These are phyloP conservation scores for Wallacemonas rigidus DNA, from an alignment of 208 protist genomes.

Conservation along the genomic window DNA sequence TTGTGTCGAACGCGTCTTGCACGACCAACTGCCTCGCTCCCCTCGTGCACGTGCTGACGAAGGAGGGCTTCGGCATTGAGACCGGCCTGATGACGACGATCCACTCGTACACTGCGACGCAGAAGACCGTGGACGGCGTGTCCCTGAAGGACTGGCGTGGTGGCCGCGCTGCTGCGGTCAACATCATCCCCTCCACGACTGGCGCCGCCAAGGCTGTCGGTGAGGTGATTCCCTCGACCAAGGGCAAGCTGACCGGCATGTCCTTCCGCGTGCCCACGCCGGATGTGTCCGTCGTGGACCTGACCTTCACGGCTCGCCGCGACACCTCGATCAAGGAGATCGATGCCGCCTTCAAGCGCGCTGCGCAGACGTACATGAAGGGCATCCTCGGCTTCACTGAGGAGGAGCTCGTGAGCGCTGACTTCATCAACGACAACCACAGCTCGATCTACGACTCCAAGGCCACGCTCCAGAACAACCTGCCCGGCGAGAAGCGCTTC, in stretches of 20 bases:
- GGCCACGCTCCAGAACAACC: conserved; percentile 93
- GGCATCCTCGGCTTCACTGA: conserved; percentile 97
- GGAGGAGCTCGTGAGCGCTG: conserved; percentile 95
- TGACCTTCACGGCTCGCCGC: conserved; percentile 38
- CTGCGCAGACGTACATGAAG: background rate
- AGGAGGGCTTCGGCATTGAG: conserved; percentile 96
- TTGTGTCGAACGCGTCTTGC: conserved; percentile 98
- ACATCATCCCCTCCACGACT: conserved; percentile 99
- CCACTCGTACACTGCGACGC: conserved; percentile 98
- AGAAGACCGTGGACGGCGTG: conserved; percentile 96
- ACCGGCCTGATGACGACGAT: conserved; percentile 99
- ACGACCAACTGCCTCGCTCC: conserved; percentile 99
- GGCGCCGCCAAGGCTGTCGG: conserved; percentile 99
- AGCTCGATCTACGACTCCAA: conserved; percentile 96
- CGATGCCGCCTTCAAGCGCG: conserved; percentile 76
- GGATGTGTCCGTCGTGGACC: conserved; percentile 53
- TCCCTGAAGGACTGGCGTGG: conserved; percentile 96
- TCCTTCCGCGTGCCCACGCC: conserved; percentile 96
- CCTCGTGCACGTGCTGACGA: conserved; percentile 90
- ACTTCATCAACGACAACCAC: conserved; percentile 97
- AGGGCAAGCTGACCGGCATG: conserved; percentile 91
- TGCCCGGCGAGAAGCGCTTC: conserved; percentile 80
- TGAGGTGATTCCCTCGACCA: conserved; percentile 86
- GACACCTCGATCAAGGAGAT: conserved; percentile 32
- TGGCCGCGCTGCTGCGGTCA: conserved; percentile 92